Percentiles rank a stretch among this genome's conserved stretches.
These are phyloP conservation scores for Fusarium sp. DNA, from an alignment of 2,329 filamentous ascomycete genomes.

Conservation along the genomic window DNA sequence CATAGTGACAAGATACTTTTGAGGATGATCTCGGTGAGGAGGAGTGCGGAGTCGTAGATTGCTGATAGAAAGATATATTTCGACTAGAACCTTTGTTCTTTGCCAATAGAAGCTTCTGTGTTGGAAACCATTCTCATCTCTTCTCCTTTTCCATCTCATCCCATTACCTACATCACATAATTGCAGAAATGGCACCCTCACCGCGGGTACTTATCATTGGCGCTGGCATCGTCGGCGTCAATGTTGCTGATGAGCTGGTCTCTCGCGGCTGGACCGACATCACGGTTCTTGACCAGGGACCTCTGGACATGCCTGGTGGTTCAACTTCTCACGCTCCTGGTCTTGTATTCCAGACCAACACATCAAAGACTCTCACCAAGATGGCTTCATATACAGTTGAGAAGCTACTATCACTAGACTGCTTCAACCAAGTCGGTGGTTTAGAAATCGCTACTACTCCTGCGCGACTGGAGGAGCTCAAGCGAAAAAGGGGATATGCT, in stretches of 20 bases:
- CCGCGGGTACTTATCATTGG: constrained; percentile 69
- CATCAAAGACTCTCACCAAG: constrained; percentile 66
- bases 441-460: constrained; percentile 72
- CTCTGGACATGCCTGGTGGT: constrained; percentile 70
- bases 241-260: constrained; percentile 73
- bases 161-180: not conserved
- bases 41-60: constrained; percentile 23
- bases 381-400: constrained; percentile 72
- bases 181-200: constrained; percentile 34
- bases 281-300: constrained; percentile 73
- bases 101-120: constrained; percentile 30
- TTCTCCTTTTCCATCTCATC: not conserved
- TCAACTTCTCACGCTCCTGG: constrained; percentile 75
- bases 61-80: constrained; percentile 34
- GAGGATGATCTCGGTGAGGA: constrained; percentile 12
- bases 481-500: constrained; percentile 71
- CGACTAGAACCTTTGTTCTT: constrained; percentile 16
- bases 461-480: constrained; percentile 68
- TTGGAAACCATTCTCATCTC: constrained; percentile 18
- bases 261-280: constrained; percentile 72
- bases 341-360: constrained; percentile 72
- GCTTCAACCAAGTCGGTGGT: constrained; percentile 73
- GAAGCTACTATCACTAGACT: constrained; percentile 68
- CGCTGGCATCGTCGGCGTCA: constrained; percentile 73
- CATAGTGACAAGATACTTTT: constrained; percentile 23